A percentile compares a stretch with the other conserved stretches of the same genome.
These are phyloP conservation scores for Globisporangium solare DNA, from an alignment of 352 stramenopile species.

Conservation along the genomic window DNA sequence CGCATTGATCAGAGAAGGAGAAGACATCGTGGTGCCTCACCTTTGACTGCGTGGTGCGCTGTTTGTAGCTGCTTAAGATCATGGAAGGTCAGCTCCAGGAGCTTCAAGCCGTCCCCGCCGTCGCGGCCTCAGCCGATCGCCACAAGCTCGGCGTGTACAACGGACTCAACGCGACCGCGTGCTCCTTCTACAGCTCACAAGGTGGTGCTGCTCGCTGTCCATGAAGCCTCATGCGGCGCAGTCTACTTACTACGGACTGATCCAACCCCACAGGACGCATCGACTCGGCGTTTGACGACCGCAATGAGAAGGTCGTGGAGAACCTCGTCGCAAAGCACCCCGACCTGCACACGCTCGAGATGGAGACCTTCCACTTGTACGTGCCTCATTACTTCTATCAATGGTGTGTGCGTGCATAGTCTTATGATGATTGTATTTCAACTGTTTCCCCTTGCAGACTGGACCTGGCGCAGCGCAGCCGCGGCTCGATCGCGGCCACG, in stretches of 20 bases:
- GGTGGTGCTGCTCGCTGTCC: conserved; percentile 26
- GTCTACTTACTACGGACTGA: no score
- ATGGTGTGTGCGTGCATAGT: background rate
- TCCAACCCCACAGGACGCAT: conserved; percentile 27
- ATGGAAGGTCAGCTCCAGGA: conserved; percentile 22
- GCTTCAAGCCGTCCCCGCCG: conserved; percentile 15
- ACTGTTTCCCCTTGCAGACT: conserved; percentile 15
- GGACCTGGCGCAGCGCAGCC: conserved; percentile 41
- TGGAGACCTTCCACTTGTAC: conserved; percentile 72
- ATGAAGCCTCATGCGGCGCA: no score
- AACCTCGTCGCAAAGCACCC: conserved; percentile 25
- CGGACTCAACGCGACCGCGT: conserved; percentile 54
- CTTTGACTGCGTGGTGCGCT: no score
- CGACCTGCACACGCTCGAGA: conserved; percentile 47
- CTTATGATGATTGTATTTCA: background rate
- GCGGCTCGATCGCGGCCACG: conserved; percentile 29
- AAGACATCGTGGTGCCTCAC: background rate
- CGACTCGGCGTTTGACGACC: conserved; percentile 51
- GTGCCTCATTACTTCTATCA: conserved; percentile 2
- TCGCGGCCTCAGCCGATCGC: conserved; percentile 15
- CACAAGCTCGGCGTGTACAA: conserved; percentile 23
- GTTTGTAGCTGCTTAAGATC: conserved; percentile 19
- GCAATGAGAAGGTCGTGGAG: conserved; percentile 45
- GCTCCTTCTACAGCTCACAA: conserved; percentile 75
- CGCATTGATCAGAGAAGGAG: no score